Conservation (phyloP, 2,329 filamentous ascomycete species). For the Gremmenia infestans region DNA sequence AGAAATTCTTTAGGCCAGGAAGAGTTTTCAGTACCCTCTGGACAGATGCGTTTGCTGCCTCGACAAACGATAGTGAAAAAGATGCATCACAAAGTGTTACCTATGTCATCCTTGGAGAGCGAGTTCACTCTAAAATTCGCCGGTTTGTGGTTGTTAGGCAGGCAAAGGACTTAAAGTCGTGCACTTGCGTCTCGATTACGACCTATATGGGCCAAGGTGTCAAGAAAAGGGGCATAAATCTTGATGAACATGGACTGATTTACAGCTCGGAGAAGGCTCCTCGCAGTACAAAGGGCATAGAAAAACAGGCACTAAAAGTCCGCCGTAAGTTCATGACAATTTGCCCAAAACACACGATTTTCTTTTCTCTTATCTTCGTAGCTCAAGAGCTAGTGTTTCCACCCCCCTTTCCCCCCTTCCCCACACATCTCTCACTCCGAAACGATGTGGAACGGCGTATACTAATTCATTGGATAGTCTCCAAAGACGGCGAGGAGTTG, state of each 20-base stretch:
- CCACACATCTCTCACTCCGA: too few species aligned
- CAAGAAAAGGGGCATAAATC: conserved; percentile 19
- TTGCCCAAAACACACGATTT: too few species aligned
- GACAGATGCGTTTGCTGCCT: conserved; percentile 13
- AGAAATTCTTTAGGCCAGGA: conserved; percentile 18
- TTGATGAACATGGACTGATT: conserved; percentile 20
- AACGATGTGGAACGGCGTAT: too few species aligned
- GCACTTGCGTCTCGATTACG: conserved; percentile 21
- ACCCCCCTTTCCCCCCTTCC: too few species aligned
- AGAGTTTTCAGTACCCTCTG: conserved; percentile 24
- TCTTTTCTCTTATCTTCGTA: too few species aligned
- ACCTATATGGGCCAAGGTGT: conserved; percentile 10
- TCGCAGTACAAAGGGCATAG: conserved; percentile 8
- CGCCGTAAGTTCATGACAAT: too few species aligned
- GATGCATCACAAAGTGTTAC: conserved; percentile 10
- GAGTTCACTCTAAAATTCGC: conserved; percentile 18
- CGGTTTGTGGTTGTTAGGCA: conserved; percentile 23
- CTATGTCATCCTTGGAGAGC: conserved; percentile 12
- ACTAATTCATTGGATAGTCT: too few species aligned
- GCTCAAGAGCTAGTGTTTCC: too few species aligned
- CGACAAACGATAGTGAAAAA: conserved; percentile 4
- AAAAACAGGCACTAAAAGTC: conserved; percentile 13
- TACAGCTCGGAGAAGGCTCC: conserved; percentile 8
- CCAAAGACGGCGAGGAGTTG: too few species aligned
- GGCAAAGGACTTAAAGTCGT: conserved; percentile 2